Evolutionary conservation across 1,284 basidiomycete species (phyloP), one percentile per base, ranked within the genome.

Genomic region (Puccinia hordei): DNA sequence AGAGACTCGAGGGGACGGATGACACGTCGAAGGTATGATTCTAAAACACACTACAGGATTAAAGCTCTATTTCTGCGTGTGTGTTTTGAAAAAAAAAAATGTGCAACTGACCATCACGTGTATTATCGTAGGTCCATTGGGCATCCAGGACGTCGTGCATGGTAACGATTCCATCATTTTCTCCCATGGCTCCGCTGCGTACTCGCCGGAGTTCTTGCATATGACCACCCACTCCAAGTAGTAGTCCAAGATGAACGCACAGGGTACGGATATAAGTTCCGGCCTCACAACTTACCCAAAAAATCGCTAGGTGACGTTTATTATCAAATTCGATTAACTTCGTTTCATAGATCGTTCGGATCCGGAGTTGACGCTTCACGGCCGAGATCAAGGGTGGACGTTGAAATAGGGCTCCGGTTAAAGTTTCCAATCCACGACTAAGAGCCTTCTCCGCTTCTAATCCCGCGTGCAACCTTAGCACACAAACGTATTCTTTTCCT

Each of bases 61-160:
- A 27, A 41, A 12, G 35, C 15, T 49, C 35, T 41, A 68, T 57
- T 81, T 13, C n/a, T 49, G 22, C 51, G 33, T 33, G 27, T 49
- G 72, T 41, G 4, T 41, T 4, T 41, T 41, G 59, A 44, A 38
- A 51, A 68, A 57, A 81, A 27, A 81, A 72, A 27, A 35, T 44
- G 51, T 73, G 75, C 30, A 51, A 85, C 90, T 82, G 83, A 92
- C 94, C 95, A 87, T 99, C 97, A 72, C 96, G 90, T n/a, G 93
- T 98, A 86, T 97, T 98, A 87, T 99, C 97, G 86, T 97, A 99
- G 85, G 93, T 87, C 95, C 96, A 99, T 85, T 99, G 97, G 13
- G 97, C 97, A 86, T 99, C 97, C 87, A 99, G 88, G 46, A 99
- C 95, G 86, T 99, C 97, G 87, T 99, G 97, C 97, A 99, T 99